Conservation (phyloP, 1,139 yeast genomes). For the Candida tropicalis region DNA sequence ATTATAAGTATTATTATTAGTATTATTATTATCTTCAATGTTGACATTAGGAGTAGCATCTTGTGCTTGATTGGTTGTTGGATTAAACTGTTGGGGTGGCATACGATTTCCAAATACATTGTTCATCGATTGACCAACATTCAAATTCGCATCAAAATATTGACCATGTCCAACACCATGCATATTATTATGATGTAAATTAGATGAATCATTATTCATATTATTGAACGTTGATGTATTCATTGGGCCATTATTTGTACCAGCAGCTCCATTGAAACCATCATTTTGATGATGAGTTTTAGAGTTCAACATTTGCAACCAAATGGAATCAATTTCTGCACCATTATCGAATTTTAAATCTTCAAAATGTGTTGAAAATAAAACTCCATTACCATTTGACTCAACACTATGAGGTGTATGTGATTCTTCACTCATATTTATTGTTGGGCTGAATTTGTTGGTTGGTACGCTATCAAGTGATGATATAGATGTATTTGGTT, state of each 20-base stretch:
- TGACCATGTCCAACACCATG: not conserved
- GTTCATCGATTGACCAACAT: not conserved
- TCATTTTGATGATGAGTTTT: conserved; percentile 11
- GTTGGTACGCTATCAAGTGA: conserved; percentile 4
- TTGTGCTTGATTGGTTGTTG: not conserved
- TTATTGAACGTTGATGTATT: not conserved
- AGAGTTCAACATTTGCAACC: conserved; percentile 36
- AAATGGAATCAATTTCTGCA: conserved; percentile 40
- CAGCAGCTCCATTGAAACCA: conserved; percentile 6
- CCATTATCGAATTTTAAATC: conserved; percentile 29
- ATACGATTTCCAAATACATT: conserved; percentile 8
- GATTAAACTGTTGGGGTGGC: conserved; percentile 10
- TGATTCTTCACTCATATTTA: conserved; percentile 17
- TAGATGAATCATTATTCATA: not conserved
- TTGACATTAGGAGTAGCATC: too few species aligned
- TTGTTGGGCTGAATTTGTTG: conserved; percentile 11
- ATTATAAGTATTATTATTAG: not conserved
- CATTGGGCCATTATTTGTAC: not conserved
- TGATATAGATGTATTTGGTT: not conserved
- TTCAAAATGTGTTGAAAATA: conserved; percentile 17
- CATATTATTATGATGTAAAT: not conserved
- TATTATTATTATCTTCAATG: too few species aligned
- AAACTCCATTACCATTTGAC: conserved; percentile 11
- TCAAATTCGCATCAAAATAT: not conserved
- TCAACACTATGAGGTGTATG: conserved; percentile 11